Conservation (phyloP, 2,329 filamentous ascomycete genomes). For the Fusarium chlamydosporum region DNA sequence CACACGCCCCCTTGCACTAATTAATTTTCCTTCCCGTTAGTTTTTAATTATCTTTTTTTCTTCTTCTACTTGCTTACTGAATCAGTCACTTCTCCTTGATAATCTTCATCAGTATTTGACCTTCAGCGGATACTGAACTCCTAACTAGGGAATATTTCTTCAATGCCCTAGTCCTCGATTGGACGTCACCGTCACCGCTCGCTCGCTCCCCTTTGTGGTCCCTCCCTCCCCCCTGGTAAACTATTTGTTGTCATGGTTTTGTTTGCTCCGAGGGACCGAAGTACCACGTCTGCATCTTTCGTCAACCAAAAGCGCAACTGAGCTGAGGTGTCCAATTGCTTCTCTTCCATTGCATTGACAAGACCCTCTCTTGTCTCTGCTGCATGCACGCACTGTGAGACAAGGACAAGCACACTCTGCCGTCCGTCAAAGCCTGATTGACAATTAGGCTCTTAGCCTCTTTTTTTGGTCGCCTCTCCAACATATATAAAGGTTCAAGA, state of each 20-base stretch:
- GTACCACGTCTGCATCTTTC: conserved; percentile 20
- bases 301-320: conserved; percentile 24
- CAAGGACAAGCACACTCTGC: conserved; percentile 15
- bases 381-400: conserved; percentile 26
- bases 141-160: conserved; percentile 19
- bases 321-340: conserved; percentile 29
- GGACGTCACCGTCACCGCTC: conserved; percentile 34
- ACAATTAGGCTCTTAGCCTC: conserved; percentile 18
- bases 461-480: conserved; percentile 6
- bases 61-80: background rate
- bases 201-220: conserved; percentile 12
- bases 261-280: conserved; percentile 16
- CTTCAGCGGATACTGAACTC: conserved; percentile 11
- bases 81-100: background rate
- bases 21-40: conserved; percentile 11
- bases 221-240: conserved; percentile 11
- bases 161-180: conserved; percentile 17
- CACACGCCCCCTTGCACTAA: conserved; percentile 17
- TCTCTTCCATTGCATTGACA: conserved; percentile 9
- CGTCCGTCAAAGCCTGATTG: conserved; percentile 29
- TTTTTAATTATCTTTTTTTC: background rate
- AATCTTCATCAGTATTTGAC: conserved; percentile 1
- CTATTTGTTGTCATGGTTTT: conserved; percentile 14
- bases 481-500: conserved; percentile 47
- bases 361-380: conserved; percentile 21